Evolutionary conservation across 805 yeast species (phyloP), one percentile per base, ranked within the genome.

Genomic region (Kazachstania africana): DNA sequence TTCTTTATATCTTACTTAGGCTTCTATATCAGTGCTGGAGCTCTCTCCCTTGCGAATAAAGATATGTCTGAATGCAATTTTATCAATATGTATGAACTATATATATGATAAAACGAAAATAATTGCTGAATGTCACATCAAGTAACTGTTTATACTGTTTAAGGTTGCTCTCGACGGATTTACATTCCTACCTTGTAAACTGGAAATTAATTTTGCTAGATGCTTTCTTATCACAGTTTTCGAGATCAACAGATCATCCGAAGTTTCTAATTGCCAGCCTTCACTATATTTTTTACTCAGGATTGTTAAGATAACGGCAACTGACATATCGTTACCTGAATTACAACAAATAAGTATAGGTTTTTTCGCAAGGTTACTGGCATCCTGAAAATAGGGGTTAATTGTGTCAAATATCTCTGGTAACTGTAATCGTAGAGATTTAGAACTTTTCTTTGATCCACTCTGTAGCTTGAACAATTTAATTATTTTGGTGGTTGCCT

Each of bases 101-200:
- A n/a, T n/a, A n/a, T n/a, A n/a, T n/a, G n/a, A n/a, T n/a, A n/a
- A n/a, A n/a, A n/a, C n/a, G n/a, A n/a, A n/a, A n/a, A n/a, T n/a
- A n/a, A n/a, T n/a, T n/a, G n/a, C n/a, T n/a, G n/a, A n/a, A n/a
- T n/a, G n/a, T 17, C 57, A 66, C 74, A 78, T 68, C 19, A 78
- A 41, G 37, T 40, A 70, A 2, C 73, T 53, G 39, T 82, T 78
- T 2, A 80, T 72, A 18, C 87, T 68, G 42, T 78, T 85, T 25
- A 82, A 57, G 0, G 93, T 78, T 8, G 82, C 75, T 30, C 95
- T 60, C 34, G 85, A 75, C 0, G 94, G 94, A 37, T 82, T 79
- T 4, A 70, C 70, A 25, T 65, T 69, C n/a, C 68, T 49, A 1
- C 52, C 54, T 6, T 47, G 33, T n/a, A 52, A 30, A 6, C 57